These are phyloP conservation scores for Sordariomycetes sp. DNA, from an alignment of 2,329 filamentous ascomycete species.

Conservation along the genomic window DNA sequence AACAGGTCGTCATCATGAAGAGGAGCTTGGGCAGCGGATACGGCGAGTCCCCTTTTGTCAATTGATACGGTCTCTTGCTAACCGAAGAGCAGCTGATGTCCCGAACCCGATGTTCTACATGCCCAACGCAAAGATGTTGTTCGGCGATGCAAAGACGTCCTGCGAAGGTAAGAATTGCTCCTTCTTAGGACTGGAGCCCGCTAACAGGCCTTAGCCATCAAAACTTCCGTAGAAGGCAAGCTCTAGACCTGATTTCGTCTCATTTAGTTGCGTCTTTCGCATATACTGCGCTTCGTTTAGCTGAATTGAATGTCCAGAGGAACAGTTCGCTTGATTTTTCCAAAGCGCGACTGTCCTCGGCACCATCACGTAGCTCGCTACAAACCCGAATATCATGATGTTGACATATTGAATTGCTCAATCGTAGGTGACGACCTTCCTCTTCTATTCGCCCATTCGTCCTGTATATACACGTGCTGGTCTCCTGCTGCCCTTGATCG, in stretches of 20 bases:
- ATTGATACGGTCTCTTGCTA: neutral
- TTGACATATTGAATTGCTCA: too few species aligned
- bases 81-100: conserved; percentile 58
- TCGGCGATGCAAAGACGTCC: conserved; percentile 78
- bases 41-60: conserved; percentile 37
- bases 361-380: too few species aligned
- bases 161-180: conserved; percentile 57
- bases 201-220: conserved; percentile 26
- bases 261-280: conserved; percentile 1
- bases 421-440: too few species aligned
- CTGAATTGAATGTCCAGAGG: neutral
- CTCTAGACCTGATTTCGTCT: conserved; percentile 8
- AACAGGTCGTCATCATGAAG: conserved; percentile 91
- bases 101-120: conserved; percentile 92
- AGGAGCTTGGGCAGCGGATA: conserved; percentile 82
- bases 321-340: too few species aligned
- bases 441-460: neutral
- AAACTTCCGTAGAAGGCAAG: conserved; percentile 27
- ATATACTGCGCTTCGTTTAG: conserved; percentile 5
- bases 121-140: conserved; percentile 83
- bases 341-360: too few species aligned
- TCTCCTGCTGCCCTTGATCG: too few species aligned
- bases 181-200: neutral
- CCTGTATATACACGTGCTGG: too few species aligned
- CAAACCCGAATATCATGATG: too few species aligned